A percentile compares a stretch with the other conserved stretches of the same genome.
Evolutionary conservation across 805 yeast genomes (phyloP).

Genomic region (Yamadazyma akitaensis): DNA sequence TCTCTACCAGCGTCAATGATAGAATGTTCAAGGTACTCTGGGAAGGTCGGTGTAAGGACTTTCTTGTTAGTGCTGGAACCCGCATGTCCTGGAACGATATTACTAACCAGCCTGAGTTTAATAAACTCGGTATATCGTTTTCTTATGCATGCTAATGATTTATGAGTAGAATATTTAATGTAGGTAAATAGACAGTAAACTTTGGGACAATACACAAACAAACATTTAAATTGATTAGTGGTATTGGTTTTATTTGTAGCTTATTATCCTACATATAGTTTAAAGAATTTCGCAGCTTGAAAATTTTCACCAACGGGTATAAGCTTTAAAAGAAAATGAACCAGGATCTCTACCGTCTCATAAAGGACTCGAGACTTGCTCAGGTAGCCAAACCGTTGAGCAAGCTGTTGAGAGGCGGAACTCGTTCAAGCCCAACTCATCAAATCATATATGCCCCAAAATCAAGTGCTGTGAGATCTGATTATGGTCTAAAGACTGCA

Average conservation of each 20-base stretch:
- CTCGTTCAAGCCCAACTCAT: slow-evolving; percentile 52
- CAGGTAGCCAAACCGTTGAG: slow-evolving; percentile 44
- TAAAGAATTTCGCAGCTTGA: not conserved
- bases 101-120: slow-evolving; percentile 44
- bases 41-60: slow-evolving; percentile 85
- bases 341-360: slow-evolving; percentile 32
- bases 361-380: slow-evolving; percentile 40
- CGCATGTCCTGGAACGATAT: slow-evolving; percentile 40
- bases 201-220: no score
- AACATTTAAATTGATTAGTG: no score
- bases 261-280: not conserved
- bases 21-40: slow-evolving; percentile 64
- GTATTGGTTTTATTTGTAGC: no score
- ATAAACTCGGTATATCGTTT: slow-evolving; percentile 56
- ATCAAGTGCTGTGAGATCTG: slow-evolving; percentile 59
- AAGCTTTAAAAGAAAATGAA: slow-evolving; percentile 13
- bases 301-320: not conserved
- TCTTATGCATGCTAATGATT: slow-evolving; percentile 46
- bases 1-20: slow-evolving; percentile 66
- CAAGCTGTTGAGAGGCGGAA: slow-evolving; percentile 27
- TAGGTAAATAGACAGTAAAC: not conserved
- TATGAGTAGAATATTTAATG: not conserved
- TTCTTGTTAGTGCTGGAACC: slow-evolving; percentile 73
- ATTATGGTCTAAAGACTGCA: slow-evolving; percentile 72
- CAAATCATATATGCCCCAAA: slow-evolving; percentile 71